Conservation (phyloP, 1,284 basidiomycete genomes). For the Coniophora puteana region DNA sequence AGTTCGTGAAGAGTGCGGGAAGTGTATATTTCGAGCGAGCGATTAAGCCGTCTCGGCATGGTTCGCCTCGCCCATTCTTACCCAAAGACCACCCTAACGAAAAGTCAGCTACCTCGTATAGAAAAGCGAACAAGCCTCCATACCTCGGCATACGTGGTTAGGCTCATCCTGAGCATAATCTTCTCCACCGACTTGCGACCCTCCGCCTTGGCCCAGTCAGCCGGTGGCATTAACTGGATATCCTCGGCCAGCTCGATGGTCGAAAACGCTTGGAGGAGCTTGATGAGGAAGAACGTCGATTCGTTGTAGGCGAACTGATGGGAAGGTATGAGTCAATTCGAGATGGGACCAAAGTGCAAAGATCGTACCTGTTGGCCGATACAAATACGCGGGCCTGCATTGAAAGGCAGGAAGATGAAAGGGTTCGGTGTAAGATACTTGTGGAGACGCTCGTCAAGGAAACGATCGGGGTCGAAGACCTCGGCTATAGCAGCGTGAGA, state of each 20-base stretch:
- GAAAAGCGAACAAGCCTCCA: background rate
- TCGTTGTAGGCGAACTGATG: constrained; percentile 60
- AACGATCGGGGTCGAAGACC: constrained; percentile 42
- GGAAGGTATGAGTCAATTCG: background rate
- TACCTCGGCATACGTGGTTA: constrained; percentile 16
- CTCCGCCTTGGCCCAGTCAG: constrained; percentile 33
- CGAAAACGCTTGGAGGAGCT: constrained; percentile 53
- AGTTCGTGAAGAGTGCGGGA: no score
- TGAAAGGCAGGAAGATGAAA: constrained; percentile 42
- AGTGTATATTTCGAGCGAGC: no score
- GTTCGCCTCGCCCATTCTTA: constrained; percentile 12
- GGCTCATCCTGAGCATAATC: constrained; percentile 37
- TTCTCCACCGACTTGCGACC: constrained; percentile 42
- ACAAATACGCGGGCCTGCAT: constrained; percentile 36
- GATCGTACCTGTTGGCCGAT: constrained; percentile 30
- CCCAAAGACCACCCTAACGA: constrained; percentile 10
- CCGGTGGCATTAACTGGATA: constrained; percentile 39
- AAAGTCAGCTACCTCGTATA: background rate
- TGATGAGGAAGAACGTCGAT: constrained; percentile 55
- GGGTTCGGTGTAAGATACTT: constrained; percentile 37
- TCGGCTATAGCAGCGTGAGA: constrained; percentile 22
- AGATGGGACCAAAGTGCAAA: background rate
- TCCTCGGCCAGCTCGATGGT: constrained; percentile 38
- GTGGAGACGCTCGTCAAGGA: constrained; percentile 34
- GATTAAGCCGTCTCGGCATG: no score